Conservation (phyloP, 176 grass and related monocot species). For the Oryza officinalis region DNA sequence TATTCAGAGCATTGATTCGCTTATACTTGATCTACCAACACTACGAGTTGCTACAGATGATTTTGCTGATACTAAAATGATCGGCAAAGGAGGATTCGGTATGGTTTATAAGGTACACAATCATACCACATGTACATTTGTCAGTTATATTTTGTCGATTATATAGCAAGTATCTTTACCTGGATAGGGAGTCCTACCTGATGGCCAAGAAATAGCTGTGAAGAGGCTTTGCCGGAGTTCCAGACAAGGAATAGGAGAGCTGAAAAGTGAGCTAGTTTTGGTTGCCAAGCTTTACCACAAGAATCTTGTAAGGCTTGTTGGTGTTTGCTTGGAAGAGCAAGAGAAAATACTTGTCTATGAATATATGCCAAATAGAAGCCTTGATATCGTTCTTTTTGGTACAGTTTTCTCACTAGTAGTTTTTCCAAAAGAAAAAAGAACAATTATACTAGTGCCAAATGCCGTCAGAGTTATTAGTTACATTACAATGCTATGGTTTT, state of each 20-base stretch:
- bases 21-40: conserved; percentile 46
- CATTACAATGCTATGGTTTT: neutral
- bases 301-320: conserved; percentile 47
- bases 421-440: neutral
- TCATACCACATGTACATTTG: too few species aligned
- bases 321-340: conserved; percentile 43
- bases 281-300: conserved; percentile 44
- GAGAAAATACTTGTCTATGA: conserved; percentile 51
- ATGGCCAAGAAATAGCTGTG: conserved; percentile 42
- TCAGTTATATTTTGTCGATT: neutral
- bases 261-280: conserved; percentile 43
- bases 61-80: conserved; percentile 41
- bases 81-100: conserved; percentile 61
- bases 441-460: neutral
- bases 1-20: conserved; percentile 28
- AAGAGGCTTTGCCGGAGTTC: conserved; percentile 33
- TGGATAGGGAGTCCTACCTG: conserved; percentile 36
- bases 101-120: conserved; percentile 57
- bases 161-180: neutral
- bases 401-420: neutral
- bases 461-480: neutral
- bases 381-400: conserved; percentile 54
- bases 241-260: conserved; percentile 37
- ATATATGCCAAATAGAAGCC: conserved; percentile 52
- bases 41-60: conserved; percentile 44